Conservation (phyloP, 2,329 filamentous ascomycete genomes). For the Tolypocladium inflatum region DNA sequence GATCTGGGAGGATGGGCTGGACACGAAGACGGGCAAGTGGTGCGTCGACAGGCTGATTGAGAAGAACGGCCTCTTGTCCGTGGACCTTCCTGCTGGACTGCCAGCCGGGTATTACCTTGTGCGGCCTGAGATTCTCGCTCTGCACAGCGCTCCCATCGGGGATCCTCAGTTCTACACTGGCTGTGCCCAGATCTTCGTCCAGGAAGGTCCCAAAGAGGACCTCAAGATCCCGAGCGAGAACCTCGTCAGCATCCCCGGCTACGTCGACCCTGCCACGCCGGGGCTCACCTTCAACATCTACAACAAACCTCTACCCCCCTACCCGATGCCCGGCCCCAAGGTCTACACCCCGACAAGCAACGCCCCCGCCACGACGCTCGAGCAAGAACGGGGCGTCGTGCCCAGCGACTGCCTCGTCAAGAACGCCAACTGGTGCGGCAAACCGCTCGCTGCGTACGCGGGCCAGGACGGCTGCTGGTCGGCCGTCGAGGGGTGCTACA, state of each 20-base stretch:
- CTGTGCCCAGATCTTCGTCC: conserved; percentile 61
- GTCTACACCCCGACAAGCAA: conserved; percentile 34
- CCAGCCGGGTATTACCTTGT: conserved; percentile 61
- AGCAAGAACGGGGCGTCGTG: conserved; percentile 34
- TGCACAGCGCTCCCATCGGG: conserved; percentile 50
- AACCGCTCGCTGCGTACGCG: conserved; percentile 48
- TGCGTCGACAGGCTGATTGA: conserved; percentile 60
- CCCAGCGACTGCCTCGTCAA: conserved; percentile 49
- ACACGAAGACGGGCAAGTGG: conserved; percentile 46
- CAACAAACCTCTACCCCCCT: conserved; percentile 30
- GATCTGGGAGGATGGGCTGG: conserved; percentile 62
- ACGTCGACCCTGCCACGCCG: conserved; percentile 44
- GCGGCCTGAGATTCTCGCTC: conserved; percentile 58
- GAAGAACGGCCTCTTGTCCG: conserved; percentile 53
- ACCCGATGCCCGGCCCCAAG: conserved; percentile 45
- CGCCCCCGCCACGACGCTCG: conserved; percentile 1
- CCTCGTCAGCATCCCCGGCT: conserved; percentile 54
- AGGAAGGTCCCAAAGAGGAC: conserved; percentile 32
- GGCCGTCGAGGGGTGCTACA: conserved; percentile 44
- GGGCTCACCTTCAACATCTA: conserved; percentile 59
- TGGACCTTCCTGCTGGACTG: conserved; percentile 51
- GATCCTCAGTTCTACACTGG: conserved; percentile 67
- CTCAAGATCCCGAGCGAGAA: conserved; percentile 20
- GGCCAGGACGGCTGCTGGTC: conserved; percentile 51
- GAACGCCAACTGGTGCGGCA: conserved; percentile 66